Percentiles rank a stretch among this genome's conserved stretches.
Conservation (phyloP, 306 rosid species). For the Cicer arietinum region DNA sequence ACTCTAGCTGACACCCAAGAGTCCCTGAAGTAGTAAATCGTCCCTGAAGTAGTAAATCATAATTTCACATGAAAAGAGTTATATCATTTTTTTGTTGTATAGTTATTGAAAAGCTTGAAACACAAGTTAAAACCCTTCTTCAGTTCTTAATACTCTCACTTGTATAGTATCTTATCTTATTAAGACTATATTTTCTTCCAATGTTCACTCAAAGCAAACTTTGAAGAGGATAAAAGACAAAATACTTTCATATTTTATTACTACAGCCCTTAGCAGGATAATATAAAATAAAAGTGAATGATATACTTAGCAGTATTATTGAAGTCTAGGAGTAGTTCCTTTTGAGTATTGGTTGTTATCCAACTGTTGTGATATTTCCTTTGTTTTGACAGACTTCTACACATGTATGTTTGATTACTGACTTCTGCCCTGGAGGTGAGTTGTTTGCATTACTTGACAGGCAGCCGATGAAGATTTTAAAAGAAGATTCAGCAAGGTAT, state of each 20-base stretch:
- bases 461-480: conserved; percentile 89
- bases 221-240: no score
- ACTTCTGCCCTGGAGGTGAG: conserved; percentile 91
- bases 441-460: conserved; percentile 89
- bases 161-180: background rate
- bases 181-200: background rate
- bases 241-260: no score
- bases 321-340: background rate
- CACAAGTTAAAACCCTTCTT: conserved; percentile 2
- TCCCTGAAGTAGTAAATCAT: background rate
- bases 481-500: conserved; percentile 92
- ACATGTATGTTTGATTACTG: conserved; percentile 93
- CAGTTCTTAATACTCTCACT: background rate
- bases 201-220: conserved; percentile 1
- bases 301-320: background rate
- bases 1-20: background rate
- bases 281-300: no score
- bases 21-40: conserved; percentile 1
- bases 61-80: background rate
- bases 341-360: background rate
- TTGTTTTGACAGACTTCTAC: conserved; percentile 74
- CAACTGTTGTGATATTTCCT: conserved; percentile 40
- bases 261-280: no score
- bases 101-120: no score
- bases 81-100: background rate